A percentile compares a stretch with the other conserved stretches of the same genome.
These are phyloP conservation scores for Eimeria maxima DNA, from an alignment of 169 alveolate genomes.

Conservation along the genomic window DNA sequence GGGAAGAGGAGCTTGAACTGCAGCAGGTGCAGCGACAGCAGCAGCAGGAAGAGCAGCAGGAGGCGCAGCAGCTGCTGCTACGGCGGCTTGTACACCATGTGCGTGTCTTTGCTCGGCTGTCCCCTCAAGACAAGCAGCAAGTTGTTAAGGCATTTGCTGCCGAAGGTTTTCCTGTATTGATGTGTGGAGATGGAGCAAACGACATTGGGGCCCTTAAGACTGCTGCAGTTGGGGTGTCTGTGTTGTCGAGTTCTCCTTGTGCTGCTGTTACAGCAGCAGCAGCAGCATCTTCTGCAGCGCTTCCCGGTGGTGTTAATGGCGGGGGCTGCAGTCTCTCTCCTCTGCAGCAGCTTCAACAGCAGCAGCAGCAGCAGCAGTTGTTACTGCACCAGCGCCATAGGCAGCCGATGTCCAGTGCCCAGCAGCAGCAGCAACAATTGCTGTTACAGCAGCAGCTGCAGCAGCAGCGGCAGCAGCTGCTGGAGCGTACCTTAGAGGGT, in stretches of 20 bases:
- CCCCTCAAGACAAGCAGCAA: constrained; percentile 97
- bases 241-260: constrained; percentile 87
- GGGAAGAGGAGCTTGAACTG: not conserved
- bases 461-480: constrained; percentile 32
- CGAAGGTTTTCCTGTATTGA: constrained; percentile 93
- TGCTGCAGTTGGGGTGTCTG: constrained; percentile 98
- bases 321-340: too few species aligned
- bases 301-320: too few species aligned
- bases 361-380: too few species aligned
- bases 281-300: not conserved
- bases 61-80: constrained; percentile 42
- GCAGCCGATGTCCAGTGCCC: too few species aligned
- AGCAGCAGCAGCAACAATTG: not conserved
- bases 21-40: constrained; percentile 5
- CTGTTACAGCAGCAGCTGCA: constrained; percentile 6
- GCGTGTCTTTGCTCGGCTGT: constrained; percentile 97
- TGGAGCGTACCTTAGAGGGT: constrained; percentile 84
- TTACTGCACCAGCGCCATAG: too few species aligned
- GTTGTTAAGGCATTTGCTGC: constrained; percentile 88
- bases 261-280: constrained; percentile 42
- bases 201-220: constrained; percentile 99
- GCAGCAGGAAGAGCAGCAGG: constrained; percentile 4
- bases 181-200: constrained; percentile 99
- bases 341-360: not conserved
- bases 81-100: constrained; percentile 84